Base-by-base conservation (phyloP, 495 filamentous ascomycete genomes). In the Choiromyces venosus region DNA sequence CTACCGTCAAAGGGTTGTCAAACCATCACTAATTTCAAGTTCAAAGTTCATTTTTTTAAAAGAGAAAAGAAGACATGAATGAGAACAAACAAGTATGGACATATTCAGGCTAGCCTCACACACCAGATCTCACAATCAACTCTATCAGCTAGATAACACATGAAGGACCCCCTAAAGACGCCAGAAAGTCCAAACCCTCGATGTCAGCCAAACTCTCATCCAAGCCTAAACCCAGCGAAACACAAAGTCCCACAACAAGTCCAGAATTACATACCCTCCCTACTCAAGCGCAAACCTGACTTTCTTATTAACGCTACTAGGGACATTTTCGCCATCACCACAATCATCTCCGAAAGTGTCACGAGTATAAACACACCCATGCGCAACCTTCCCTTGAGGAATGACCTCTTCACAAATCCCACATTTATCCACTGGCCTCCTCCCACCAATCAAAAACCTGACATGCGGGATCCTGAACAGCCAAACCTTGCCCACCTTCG, bases 381-480 rank as follows among this genome's bases (percentile, higher is more conserved):
- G 52, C 25, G 52, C 52, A 29, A 61, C 25, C 12, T 61, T 61
- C 10, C 52, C 52, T 29, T 61, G 25, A 61, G 52, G 52, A 61
- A 61, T 33, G 33, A 7, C 52, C 25, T 29, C 52, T 29, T 61
- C 52, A 33, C 52, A 61, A 12, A 61, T 61, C 25, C 52, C 52
- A 33, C 52, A 61, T 12, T 61, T 61, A 14, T 25, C 52, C 12
- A 12, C 12, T 9, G 52, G 52, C 25, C 52, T 61, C 16, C 12
- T 33, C 52, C 52, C 52, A 6, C 25, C 52, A 33, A 61, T 29
- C 25, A 33, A 33, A 29, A 61, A 29, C 4, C 52, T 61, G 25
- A 61, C 52, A 61, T 61, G 52, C 25, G 52, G 52, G 33, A 61
- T 61, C 52, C 52, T 61, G 52, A 61, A 61, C 52, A 61, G 52